Conservation (phyloP, 1,139 yeast species). For the Lodderomyces pseudojiufengensis region DNA sequence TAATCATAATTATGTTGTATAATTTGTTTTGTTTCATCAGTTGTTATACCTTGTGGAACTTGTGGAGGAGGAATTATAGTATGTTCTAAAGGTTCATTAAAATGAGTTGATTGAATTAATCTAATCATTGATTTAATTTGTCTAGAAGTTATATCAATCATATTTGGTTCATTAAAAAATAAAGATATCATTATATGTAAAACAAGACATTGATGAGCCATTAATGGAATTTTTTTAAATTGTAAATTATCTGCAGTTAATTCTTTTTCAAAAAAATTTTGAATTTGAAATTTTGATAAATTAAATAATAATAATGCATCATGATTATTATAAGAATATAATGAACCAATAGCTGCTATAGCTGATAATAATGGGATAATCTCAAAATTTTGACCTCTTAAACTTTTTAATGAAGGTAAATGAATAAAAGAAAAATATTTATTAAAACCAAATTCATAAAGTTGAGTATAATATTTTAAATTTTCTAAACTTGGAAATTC, state of each 20-base stretch:
- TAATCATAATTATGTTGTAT: conserved; percentile 58
- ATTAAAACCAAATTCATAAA: conserved; percentile 73
- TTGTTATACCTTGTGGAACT: conserved; percentile 17
- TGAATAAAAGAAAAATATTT: conserved; percentile 83
- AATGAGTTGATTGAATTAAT: conserved; percentile 69
- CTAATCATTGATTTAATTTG: conserved; percentile 79
- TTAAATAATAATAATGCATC: conserved; percentile 76
- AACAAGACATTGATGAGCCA: conserved; percentile 85
- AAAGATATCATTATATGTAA: conserved; percentile 79
- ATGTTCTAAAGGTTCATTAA: conserved; percentile 67
- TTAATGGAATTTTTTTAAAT: conserved; percentile 68
- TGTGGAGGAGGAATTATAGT: conserved; percentile 56
- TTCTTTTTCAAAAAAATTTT: conserved; percentile 64
- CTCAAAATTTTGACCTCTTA: conserved; percentile 51
- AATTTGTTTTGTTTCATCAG: conserved; percentile 10
- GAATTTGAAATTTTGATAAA: conserved; percentile 73
- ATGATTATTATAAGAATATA: conserved; percentile 75
- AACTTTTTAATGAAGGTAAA: conserved; percentile 59
- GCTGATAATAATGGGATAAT: conserved; percentile 76
- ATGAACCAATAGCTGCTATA: conserved; percentile 87
- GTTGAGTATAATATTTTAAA: conserved; percentile 64
- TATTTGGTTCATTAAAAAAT: conserved; percentile 71
- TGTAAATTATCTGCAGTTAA: conserved; percentile 43
- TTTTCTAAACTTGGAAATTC: conserved; percentile 75
- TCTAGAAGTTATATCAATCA: conserved; percentile 69